Evolutionary conservation across 805 yeast species (phyloP), one percentile per base, ranked within the genome.

Genomic region (Saturnispora dispora): DNA sequence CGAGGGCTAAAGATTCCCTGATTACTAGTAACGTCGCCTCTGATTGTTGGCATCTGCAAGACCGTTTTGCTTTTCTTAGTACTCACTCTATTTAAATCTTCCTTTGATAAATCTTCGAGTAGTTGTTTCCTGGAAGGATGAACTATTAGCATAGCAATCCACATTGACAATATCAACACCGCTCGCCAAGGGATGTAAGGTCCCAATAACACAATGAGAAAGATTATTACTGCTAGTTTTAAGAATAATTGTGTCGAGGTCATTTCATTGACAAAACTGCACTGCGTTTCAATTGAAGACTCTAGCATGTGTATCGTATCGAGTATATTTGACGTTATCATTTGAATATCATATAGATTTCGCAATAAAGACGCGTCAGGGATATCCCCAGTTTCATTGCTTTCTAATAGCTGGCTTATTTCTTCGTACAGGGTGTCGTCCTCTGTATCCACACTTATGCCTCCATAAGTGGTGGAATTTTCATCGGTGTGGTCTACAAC

Each of bases 301-400:
- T 85, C 88, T 7, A 77, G 64, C 17, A 68, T 64, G 20, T 82
- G 81, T 48, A 79, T 67, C 0, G 72, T 60, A 15, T 71, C 66
- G 25, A 86, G 71, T 7, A 83, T 52, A 49, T 76, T 77, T 0
- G 83, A 70, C 17, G 87, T 77, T 35, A 80, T 65, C 54, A 80
- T 79, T 63, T 88, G 95, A 27, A 86, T 69, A 60, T 86, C 91
- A 52, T 86, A 73, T 81, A 87, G 73, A 57, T 83, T 86, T 53
- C 81, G 73, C 53, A 78, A 56, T 32, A 78, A 41, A 9, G 51
- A 48, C 18, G 49, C 51, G 13, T 47, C 39, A 33, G 47, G 33
- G 35, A 10, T 71, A 68, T 55, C 74, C 63, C 55, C 75, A 57
- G 23, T 52, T 44, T n/a, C 60, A 56, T 2, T 55, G 42, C 25